Evolutionary conservation across 2,329 filamentous ascomycete genomes (phyloP).

Genomic region (Diplodia intermedia): DNA sequence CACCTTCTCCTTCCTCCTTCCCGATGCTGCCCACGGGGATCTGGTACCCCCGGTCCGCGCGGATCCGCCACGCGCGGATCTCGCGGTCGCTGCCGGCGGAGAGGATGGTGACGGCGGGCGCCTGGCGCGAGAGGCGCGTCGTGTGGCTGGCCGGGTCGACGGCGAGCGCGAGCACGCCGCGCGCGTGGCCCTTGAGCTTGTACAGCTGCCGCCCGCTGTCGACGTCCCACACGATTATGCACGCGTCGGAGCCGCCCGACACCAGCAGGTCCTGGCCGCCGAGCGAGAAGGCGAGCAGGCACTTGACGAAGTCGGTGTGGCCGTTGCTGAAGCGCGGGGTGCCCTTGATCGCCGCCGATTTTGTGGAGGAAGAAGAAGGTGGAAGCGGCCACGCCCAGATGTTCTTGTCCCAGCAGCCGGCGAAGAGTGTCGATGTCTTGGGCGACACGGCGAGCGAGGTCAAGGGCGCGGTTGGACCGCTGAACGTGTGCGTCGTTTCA

Average conservation of each 20-base stretch:
- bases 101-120: conserved; percentile 64
- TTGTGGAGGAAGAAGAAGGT: conserved; percentile 12
- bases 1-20: conserved; percentile 39
- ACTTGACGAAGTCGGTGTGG: conserved; percentile 91
- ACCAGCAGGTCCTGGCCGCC: conserved; percentile 63
- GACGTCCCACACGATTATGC: conserved; percentile 77
- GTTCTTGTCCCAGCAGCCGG: conserved; percentile 92
- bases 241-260: conserved; percentile 56
- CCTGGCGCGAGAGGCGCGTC: conserved; percentile 32
- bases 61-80: conserved; percentile 78
- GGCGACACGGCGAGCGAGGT: conserved; percentile 46
- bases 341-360: conserved; percentile 59
- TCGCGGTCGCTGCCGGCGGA: conserved; percentile 70
- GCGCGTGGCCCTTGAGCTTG: conserved; percentile 76
- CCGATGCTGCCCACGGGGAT: conserved; percentile 14
- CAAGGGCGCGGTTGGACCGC: conserved; percentile 79
- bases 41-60: conserved; percentile 52
- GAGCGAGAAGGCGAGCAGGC: conserved; percentile 69
- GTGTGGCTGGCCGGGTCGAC: conserved; percentile 69
- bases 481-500: conserved; percentile 61
- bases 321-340: conserved; percentile 51
- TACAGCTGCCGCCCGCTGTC: conserved; percentile 72
- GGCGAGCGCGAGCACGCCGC: conserved; percentile 80
- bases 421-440: conserved; percentile 67
- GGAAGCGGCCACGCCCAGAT: conserved; percentile 77